Evolutionary conservation across 306 rosid species (phyloP).

Genomic region (Urtica urens): DNA sequence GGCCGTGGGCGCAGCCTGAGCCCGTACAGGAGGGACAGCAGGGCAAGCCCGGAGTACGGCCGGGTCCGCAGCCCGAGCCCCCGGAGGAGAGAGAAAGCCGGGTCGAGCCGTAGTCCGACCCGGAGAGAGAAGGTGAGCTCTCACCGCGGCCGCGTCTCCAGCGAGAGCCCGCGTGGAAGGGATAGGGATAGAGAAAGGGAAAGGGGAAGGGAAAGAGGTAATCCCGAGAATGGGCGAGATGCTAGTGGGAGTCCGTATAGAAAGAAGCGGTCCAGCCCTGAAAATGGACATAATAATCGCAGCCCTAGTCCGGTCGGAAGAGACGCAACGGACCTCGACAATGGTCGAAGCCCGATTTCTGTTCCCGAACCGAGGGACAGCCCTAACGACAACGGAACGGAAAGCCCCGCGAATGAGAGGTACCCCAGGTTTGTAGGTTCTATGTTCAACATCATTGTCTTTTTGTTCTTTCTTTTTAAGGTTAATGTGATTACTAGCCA

Average conservation of each 20-base stretch:
- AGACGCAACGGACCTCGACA: slow-evolving; percentile 37
- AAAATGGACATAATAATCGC: slow-evolving; percentile 35
- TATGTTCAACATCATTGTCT: neutral
- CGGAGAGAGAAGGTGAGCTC: slow-evolving; percentile 30
- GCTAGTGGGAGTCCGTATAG: slow-evolving; percentile 35
- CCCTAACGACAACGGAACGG: slow-evolving; percentile 67
- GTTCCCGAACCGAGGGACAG: slow-evolving; percentile 51
- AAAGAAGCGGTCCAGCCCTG: slow-evolving; percentile 47
- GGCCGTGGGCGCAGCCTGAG: slow-evolving; percentile 60
- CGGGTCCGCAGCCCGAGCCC: slow-evolving; percentile 53
- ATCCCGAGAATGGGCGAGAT: slow-evolving; percentile 19
- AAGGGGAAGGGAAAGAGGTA: too few relatives aligned
- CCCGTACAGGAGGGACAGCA: slow-evolving; percentile 42
- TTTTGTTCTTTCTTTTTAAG: neutral
- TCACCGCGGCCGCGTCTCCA: slow-evolving; percentile 24
- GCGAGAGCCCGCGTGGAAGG: slow-evolving; percentile 37
- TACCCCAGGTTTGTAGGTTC: slow-evolving; percentile 48
- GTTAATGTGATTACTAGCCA: too few relatives aligned
- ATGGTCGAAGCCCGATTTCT: slow-evolving; percentile 46
- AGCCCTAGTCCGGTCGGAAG: slow-evolving; percentile 36
- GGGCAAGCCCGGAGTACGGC: slow-evolving; percentile 54
- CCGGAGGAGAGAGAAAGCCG: slow-evolving; percentile 37
- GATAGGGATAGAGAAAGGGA: slow-evolving; percentile 13
- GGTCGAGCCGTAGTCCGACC: slow-evolving; percentile 36
- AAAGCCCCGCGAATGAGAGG: slow-evolving; percentile 71